phyloP scores from a whole-genome alignment of 306 rosid species.

The Albizia julibrissin region DNA sequence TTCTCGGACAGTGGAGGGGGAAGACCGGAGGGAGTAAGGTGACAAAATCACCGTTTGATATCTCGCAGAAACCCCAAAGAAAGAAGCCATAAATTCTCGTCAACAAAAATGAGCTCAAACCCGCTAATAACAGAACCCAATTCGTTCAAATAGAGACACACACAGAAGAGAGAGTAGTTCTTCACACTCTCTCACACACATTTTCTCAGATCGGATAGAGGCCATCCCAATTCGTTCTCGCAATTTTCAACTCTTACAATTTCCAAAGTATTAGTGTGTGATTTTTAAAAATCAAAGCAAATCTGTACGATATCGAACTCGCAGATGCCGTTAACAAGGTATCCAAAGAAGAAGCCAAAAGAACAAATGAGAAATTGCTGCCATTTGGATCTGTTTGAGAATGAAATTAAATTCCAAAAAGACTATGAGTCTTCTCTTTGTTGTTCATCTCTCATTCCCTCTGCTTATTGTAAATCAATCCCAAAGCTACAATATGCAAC shows the following conservation, averaged over 20 bases:
- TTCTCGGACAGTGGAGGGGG: too few relatives aligned
- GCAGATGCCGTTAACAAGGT: constrained; percentile 88
- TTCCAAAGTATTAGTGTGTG: neutral
- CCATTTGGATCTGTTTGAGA: constrained; percentile 83
- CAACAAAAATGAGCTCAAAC: neutral
- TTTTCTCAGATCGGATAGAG: constrained; percentile 10
- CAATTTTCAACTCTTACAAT: neutral
- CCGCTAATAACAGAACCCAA: constrained; percentile 27
- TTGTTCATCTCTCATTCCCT: constrained; percentile 53
- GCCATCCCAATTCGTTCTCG: neutral
- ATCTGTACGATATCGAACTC: constrained; percentile 51
- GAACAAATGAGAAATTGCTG: constrained; percentile 90
- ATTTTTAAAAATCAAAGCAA: neutral
- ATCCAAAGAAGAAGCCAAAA: constrained; percentile 94
- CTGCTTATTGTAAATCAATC: neutral
- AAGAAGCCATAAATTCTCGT: neutral
- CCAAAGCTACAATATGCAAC: neutral
- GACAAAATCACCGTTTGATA: neutral
- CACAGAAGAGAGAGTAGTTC: neutral
- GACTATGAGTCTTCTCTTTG: constrained; percentile 71
- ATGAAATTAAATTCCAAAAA: constrained; percentile 94
- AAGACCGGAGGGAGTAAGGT: too few relatives aligned
- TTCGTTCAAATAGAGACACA: neutral
- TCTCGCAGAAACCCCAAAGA: neutral
- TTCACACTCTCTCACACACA: neutral